A percentile compares a stretch with the other conserved stretches of the same genome.
Conservation (phyloP, 2,329 filamentous ascomycete genomes). For the Dendrostoma leiphaemia region DNA sequence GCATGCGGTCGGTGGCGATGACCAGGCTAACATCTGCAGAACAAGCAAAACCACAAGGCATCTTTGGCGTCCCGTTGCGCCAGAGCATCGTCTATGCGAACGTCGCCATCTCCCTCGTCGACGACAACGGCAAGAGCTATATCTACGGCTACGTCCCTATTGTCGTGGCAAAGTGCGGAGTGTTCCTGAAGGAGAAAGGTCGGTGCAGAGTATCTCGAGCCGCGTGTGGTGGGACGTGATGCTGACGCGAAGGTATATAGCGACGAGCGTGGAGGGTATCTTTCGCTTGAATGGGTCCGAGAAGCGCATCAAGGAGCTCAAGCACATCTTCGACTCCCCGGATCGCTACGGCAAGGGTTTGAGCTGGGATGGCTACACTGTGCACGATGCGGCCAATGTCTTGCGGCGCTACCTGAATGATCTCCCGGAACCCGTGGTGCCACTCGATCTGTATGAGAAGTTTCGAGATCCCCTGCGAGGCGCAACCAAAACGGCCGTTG, state of each 20-base stretch:
- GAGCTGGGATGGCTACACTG: constrained; percentile 96
- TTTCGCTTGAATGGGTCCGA: constrained; percentile 95
- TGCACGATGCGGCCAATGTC: constrained; percentile 97
- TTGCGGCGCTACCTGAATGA: constrained; percentile 94
- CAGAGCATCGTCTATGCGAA: constrained; percentile 97
- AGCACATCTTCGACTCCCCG: constrained; percentile 87
- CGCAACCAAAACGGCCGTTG: constrained; percentile 69
- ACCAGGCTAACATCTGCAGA: constrained; percentile 35
- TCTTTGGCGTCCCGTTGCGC: constrained; percentile 91
- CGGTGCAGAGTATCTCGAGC: constrained; percentile 28
- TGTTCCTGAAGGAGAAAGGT: constrained; percentile 98
- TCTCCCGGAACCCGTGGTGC: constrained; percentile 93
- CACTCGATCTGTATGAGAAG: constrained; percentile 85
- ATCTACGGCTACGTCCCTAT: constrained; percentile 99
- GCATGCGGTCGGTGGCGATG: not conserved
- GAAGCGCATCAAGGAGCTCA: constrained; percentile 96
- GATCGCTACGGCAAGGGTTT: constrained; percentile 95
- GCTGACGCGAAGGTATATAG: constrained; percentile 45
- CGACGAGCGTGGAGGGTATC: constrained; percentile 92
- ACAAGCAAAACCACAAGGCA: constrained; percentile 63
- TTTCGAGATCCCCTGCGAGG: constrained; percentile 81
- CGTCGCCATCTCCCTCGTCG: constrained; percentile 93
- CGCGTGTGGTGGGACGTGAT: not conserved
- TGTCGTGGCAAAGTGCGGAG: constrained; percentile 95
- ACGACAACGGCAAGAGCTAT: constrained; percentile 89